Evolutionary conservation across 2,329 filamentous ascomycete species (phyloP).

Genomic region (Diaporthe citrichinensis): DNA sequence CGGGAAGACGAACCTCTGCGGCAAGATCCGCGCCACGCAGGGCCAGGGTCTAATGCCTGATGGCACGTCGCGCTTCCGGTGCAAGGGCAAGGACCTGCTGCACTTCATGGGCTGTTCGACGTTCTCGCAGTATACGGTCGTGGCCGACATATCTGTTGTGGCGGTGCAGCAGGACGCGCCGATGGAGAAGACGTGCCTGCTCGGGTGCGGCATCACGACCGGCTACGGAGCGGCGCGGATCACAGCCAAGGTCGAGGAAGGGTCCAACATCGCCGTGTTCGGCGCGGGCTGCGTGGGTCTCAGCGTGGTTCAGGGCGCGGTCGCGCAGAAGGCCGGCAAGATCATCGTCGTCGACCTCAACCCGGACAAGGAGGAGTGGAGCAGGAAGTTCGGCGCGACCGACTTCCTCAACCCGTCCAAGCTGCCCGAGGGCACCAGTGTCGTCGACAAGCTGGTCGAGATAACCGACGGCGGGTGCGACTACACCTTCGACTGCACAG

Average conservation of each 20-base stretch:
- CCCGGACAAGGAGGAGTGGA: conserved; percentile 90
- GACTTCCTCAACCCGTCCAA: conserved; percentile 96
- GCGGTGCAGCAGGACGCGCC: conserved; percentile 90
- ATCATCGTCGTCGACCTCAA: conserved; percentile 86
- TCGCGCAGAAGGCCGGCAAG: conserved; percentile 83
- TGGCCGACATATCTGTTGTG: conserved; percentile 98
- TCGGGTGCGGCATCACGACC: conserved; percentile 98
- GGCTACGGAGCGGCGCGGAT: conserved; percentile 96
- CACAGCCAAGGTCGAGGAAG: conserved; percentile 92
- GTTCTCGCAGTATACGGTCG: conserved; percentile 98
- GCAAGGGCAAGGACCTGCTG: conserved; percentile 93
- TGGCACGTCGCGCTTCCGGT: conserved; percentile 93
- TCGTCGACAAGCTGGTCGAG: conserved; percentile 94
- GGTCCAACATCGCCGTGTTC: conserved; percentile 91
- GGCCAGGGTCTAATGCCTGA: conserved; percentile 98
- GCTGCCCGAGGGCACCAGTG: conserved; percentile 77
- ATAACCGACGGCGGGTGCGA: conserved; percentile 99
- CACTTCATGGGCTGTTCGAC: conserved; percentile 99
- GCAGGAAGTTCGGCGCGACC: conserved; percentile 94
- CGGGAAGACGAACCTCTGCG: conserved; percentile 98
- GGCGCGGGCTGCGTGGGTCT: conserved; percentile 96
- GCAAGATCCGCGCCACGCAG: conserved; percentile 98
- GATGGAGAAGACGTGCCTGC: conserved; percentile 95
- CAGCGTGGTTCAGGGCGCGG: conserved; percentile 93
- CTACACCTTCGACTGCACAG: conserved; percentile 99